Percentiles rank a stretch among this genome's conserved stretches.
Evolutionary conservation across 768 basidiomycete genomes (phyloP).

Genomic region (Phylloporus arenicola): DNA sequence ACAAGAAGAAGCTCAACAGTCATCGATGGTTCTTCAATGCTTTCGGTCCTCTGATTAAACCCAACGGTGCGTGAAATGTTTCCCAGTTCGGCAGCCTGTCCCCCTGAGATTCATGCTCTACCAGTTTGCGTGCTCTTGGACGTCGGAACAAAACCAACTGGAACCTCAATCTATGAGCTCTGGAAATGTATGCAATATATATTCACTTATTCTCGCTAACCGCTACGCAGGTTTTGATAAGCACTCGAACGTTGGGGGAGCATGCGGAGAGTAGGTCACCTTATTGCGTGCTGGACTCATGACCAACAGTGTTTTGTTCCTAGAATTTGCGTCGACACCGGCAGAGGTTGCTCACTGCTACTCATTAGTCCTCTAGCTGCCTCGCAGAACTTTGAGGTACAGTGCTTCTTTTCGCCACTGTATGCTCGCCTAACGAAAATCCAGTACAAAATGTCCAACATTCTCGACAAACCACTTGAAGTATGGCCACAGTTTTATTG

Average conservation of each 20-base stretch:
- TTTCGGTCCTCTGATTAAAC: conserved; percentile 79
- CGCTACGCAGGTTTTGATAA: conserved; percentile 59
- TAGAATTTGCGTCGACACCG: conserved; percentile 80
- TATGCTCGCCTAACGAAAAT: background rate
- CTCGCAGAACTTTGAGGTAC: conserved; percentile 90
- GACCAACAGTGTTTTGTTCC: background rate
- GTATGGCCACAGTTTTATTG: conserved; percentile 33
- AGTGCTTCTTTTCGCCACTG: background rate
- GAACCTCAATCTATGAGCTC: conserved; percentile 91
- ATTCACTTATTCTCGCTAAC: conserved; percentile 1
- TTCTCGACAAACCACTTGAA: conserved; percentile 94
- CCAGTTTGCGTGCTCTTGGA: conserved; percentile 86
- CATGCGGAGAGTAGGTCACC: conserved; percentile 79
- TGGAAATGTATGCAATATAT: conserved; percentile 67
- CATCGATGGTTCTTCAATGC: conserved; percentile 99
- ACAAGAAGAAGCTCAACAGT: conserved; percentile 95
- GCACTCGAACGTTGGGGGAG: conserved; percentile 82
- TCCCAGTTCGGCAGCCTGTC: background rate
- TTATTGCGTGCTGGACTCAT: background rate
- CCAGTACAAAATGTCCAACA: conserved; percentile 93
- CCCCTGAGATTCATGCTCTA: background rate
- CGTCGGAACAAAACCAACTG: conserved; percentile 93
- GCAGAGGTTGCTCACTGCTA: conserved; percentile 64
- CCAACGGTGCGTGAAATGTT: conserved; percentile 54
- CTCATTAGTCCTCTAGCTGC: conserved; percentile 77